phyloP scores from a whole-genome alignment of 441 rosid species.

The Erysimum cheiri region DNA sequence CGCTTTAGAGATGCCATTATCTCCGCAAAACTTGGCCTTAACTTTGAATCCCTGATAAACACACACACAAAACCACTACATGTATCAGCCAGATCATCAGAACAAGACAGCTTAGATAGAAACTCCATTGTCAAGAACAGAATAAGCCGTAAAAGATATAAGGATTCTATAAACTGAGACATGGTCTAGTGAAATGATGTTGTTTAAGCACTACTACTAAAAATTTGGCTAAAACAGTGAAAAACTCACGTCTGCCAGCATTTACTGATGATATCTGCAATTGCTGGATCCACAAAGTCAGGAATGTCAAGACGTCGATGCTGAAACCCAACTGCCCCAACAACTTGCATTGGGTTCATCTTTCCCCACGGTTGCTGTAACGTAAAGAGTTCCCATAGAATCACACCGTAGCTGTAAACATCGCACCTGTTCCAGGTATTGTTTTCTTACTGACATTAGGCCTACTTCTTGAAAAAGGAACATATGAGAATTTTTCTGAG shows the following conservation, averaged over 20 bases:
- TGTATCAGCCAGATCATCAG: constrained; percentile 24
- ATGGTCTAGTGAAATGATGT: neutral
- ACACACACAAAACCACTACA: constrained; percentile 15
- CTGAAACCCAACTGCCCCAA: constrained; percentile 98
- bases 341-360: constrained; percentile 99
- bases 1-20: constrained; percentile 90
- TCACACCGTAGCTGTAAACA: constrained; percentile 95
- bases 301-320: constrained; percentile 96
- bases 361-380: constrained; percentile 95
- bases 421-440: constrained; percentile 68
- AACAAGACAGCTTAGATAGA: constrained; percentile 19
- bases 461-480: neutral
- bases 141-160: constrained; percentile 7
- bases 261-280: constrained; percentile 75
- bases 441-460: constrained; percentile 20
- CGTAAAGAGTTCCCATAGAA: constrained; percentile 91
- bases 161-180: neutral
- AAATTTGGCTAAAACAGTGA: constrained; percentile 5
- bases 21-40: constrained; percentile 93
- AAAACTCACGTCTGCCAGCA: constrained; percentile 98
- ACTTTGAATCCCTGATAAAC: constrained; percentile 68
- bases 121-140: constrained; percentile 1
- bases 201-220: neutral
- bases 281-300: constrained; percentile 67
- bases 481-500: neutral